Percentiles rank a stretch among this genome's conserved stretches.
These are phyloP conservation scores for Colletotrichum orchidophilum DNA, from an alignment of 2,329 filamentous ascomycete genomes.

Conservation along the genomic window DNA sequence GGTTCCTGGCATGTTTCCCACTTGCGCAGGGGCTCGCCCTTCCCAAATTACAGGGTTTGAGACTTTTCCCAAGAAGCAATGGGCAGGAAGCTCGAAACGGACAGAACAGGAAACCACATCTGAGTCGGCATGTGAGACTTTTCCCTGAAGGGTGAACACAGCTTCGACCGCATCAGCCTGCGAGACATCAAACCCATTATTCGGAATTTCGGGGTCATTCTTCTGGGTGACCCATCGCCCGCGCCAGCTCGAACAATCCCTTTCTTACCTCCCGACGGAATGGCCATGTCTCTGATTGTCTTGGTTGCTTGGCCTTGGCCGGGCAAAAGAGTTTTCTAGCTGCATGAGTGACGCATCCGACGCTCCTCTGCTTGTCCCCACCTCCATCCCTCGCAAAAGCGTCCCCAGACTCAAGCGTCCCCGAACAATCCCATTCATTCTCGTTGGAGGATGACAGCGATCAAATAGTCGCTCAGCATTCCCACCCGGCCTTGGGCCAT, in stretches of 20 bases:
- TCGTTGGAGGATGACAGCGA: not conserved
- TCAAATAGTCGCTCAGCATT: slow-evolving; percentile 1
- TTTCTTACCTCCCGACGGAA: slow-evolving; percentile 29
- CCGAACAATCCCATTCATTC: slow-evolving; percentile 11
- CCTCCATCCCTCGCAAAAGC: not conserved
- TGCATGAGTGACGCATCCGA: not conserved
- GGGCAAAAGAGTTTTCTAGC: slow-evolving; percentile 11
- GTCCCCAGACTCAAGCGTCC: not conserved
- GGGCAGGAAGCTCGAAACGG: slow-evolving; percentile 1
- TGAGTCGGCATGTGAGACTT: not conserved
- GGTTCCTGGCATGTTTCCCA: slow-evolving; percentile 3
- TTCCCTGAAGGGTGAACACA: not conserved
- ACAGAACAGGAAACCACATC: not conserved
- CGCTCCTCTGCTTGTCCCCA: not conserved
- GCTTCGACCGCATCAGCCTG: not conserved
- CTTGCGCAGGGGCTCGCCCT: slow-evolving; percentile 22
- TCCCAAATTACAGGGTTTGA: not conserved
- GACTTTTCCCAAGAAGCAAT: not conserved
- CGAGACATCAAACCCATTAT: not conserved
- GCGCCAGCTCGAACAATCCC: slow-evolving; percentile 18
- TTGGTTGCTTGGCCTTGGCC: not conserved
- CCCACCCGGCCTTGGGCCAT: not conserved
- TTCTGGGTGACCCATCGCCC: not conserved
- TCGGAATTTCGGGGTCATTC: not conserved
- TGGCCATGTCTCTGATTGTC: slow-evolving; percentile 1